phyloP scores from a whole-genome alignment of 495 filamentous ascomycete genomes.

The Lineolata rhizophorae region DNA sequence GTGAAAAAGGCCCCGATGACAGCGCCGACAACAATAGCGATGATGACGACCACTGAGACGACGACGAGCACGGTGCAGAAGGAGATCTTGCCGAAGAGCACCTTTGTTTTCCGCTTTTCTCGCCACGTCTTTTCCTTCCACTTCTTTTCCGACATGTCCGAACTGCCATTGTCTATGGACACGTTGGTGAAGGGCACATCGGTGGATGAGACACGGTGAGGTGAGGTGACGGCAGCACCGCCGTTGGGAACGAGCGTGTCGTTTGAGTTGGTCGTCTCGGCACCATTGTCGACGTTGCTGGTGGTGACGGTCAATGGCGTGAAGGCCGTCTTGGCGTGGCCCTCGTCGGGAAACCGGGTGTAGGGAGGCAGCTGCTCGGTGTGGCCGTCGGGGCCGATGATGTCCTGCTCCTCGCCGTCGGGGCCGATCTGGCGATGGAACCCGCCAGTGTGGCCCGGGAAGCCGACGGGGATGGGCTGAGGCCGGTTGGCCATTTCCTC shows the following conservation, averaged over 20 bases:
- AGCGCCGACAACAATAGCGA: slow-evolving; percentile 16
- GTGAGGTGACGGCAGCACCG: too few relatives aligned
- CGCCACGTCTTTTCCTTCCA: slow-evolving; percentile 14
- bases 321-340: too few relatives aligned
- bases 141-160: slow-evolving; percentile 1
- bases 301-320: slow-evolving; percentile 1
- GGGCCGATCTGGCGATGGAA: slow-evolving; percentile 54
- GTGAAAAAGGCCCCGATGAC: slow-evolving; percentile 6
- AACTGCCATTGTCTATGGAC: too few relatives aligned
- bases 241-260: too few relatives aligned
- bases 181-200: slow-evolving; percentile 8
- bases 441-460: slow-evolving; percentile 35
- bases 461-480: slow-evolving; percentile 43
- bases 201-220: too few relatives aligned
- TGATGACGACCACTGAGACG: slow-evolving; percentile 30
- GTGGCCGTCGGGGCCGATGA: slow-evolving; percentile 79
- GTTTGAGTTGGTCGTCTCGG: slow-evolving; percentile 1
- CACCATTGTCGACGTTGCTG: neutral
- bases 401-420: slow-evolving; percentile 70
- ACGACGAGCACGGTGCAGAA: slow-evolving; percentile 23
- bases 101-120: slow-evolving; percentile 12
- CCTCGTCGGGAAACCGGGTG: slow-evolving; percentile 48
- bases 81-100: slow-evolving; percentile 14
- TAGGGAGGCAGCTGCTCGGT: slow-evolving; percentile 82
- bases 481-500: slow-evolving; percentile 15